phyloP scores from a whole-genome alignment of 441 rosid genomes.

The Cnidoscolus chayamansa region DNA sequence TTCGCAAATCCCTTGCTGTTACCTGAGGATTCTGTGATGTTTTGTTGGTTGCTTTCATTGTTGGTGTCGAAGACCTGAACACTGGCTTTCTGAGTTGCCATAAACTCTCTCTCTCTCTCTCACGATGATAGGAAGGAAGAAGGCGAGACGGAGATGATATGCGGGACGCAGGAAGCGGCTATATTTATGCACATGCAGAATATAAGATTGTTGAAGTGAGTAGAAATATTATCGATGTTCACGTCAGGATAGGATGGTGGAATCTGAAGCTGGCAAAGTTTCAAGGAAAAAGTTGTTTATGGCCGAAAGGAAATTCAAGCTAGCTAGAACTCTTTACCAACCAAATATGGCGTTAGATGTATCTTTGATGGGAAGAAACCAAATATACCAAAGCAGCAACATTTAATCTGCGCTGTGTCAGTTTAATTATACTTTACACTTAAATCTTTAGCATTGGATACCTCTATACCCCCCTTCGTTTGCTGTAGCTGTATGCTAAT shows the following conservation, averaged over 20 bases:
- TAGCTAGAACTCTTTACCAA: slow-evolving; percentile 1
- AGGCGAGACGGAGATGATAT: slow-evolving; percentile 8
- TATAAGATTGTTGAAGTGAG: not conserved
- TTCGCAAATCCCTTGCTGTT: slow-evolving; percentile 32
- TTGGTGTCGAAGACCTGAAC: slow-evolving; percentile 21
- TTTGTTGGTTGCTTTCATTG: slow-evolving; percentile 19
- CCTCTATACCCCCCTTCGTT: not conserved
- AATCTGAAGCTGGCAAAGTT: slow-evolving; percentile 27
- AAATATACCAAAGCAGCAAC: slow-evolving; percentile 9
- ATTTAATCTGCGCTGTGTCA: not conserved
- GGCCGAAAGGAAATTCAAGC: slow-evolving; percentile 20
- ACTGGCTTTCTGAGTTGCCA: slow-evolving; percentile 38
- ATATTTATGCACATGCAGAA: slow-evolving; percentile 18
- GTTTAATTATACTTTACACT: not conserved
- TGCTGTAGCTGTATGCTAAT: not conserved
- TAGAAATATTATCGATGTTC: slow-evolving; percentile 17
- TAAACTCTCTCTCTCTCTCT: slow-evolving; percentile 4
- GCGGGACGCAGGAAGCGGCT: not conserved
- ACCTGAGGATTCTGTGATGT: slow-evolving; percentile 11
- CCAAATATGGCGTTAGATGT: slow-evolving; percentile 14
- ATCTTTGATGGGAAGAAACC: slow-evolving; percentile 31
- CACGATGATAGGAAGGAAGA: not conserved
- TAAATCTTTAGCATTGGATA: slow-evolving; percentile 13
- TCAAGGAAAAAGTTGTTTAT: slow-evolving; percentile 1
- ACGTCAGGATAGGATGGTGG: slow-evolving; percentile 21